Conservation (phyloP, 1,139 yeast species). For the Diutina catenulata region DNA sequence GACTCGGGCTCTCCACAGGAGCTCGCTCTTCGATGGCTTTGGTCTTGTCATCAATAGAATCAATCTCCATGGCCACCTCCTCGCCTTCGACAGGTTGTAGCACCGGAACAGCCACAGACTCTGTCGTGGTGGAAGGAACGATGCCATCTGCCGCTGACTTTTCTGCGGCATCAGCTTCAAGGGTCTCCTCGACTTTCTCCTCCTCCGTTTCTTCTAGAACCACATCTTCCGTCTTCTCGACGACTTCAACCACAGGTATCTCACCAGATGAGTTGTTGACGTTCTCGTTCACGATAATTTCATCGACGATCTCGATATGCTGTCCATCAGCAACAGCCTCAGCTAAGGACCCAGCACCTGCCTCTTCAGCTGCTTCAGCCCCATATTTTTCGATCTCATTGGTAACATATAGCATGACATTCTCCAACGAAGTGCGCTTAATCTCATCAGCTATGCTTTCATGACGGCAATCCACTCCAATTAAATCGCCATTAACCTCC, state of each 20-base stretch:
- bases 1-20: neutral
- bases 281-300: neutral
- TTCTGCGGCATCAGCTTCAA: neutral
- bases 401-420: neutral
- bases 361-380: neutral
- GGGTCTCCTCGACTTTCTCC: neutral
- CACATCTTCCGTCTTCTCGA: neutral
- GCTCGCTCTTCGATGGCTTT: slow-evolving; percentile 6
- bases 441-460: neutral
- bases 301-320: neutral
- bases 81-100: slow-evolving; percentile 6
- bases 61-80: slow-evolving; percentile 12
- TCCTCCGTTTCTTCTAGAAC: neutral
- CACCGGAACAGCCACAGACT: slow-evolving; percentile 11
- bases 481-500: neutral
- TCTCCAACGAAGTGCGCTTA: neutral
- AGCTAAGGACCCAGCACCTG: neutral
- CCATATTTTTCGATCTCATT: neutral
- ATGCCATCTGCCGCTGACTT: neutral
- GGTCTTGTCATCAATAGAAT: slow-evolving; percentile 11
- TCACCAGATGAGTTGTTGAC: neutral
- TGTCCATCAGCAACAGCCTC: neutral
- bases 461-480: slow-evolving; percentile 1
- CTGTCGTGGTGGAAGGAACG: neutral
- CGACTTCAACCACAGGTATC: neutral